Percentiles rank a stretch among this genome's conserved stretches.
These are phyloP conservation scores for Sporothrix luriei DNA, from an alignment of 2,329 filamentous ascomycete species.

Conservation along the genomic window DNA sequence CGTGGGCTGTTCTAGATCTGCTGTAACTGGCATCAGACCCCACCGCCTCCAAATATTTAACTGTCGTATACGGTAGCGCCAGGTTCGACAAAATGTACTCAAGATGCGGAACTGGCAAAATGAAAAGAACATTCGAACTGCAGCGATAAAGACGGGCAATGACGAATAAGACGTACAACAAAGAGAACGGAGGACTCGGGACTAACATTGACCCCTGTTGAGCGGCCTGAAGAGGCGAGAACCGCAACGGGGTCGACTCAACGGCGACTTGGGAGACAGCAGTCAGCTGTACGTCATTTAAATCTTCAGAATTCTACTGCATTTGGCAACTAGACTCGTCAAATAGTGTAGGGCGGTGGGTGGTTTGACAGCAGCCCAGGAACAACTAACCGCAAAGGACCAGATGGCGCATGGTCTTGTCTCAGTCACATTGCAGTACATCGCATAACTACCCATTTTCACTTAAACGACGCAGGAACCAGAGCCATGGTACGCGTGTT, in stretches of 20 bases:
- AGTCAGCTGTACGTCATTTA: too few species aligned
- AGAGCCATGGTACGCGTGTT: background rate
- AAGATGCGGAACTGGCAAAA: conserved; percentile 1
- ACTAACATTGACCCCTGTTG: background rate
- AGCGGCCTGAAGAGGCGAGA: background rate
- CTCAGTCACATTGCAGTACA: background rate
- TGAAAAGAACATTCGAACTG: background rate
- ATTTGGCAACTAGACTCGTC: background rate
- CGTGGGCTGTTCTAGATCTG: background rate
- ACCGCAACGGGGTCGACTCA: background rate
- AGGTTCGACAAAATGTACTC: background rate
- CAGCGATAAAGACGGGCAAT: background rate
- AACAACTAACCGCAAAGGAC: background rate
- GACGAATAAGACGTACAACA: background rate
- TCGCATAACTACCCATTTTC: background rate
- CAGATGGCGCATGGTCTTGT: background rate
- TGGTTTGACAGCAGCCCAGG: too few species aligned
- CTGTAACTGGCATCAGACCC: background rate
- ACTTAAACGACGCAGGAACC: background rate
- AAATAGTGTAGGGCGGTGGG: background rate
- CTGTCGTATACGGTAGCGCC: background rate
- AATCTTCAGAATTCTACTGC: background rate
- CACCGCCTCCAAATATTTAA: background rate
- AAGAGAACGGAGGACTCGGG: background rate
- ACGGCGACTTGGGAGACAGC: too few species aligned